phyloP scores from a whole-genome alignment of 1,284 basidiomycete genomes.

The Heterobasidion parviporum region DNA sequence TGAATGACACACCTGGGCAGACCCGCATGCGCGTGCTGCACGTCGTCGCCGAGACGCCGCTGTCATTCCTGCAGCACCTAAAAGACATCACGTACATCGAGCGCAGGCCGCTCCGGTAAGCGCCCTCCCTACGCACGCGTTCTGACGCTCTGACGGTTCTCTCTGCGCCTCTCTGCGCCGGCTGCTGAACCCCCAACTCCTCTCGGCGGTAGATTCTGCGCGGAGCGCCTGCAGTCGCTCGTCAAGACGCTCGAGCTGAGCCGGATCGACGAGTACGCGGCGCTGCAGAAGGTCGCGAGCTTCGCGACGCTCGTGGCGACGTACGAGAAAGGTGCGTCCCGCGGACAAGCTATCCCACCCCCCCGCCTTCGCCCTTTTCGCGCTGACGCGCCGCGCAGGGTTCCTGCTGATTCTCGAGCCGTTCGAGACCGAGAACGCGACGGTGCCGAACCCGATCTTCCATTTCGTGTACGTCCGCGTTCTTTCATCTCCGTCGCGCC shows the following conservation, averaged over 20 bases:
- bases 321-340: slow-evolving; percentile 81
- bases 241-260: slow-evolving; percentile 90
- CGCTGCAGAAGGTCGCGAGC: slow-evolving; percentile 91
- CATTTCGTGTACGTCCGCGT: slow-evolving; percentile 67
- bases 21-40: slow-evolving; percentile 98
- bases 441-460: slow-evolving; percentile 98
- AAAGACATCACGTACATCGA: slow-evolving; percentile 99
- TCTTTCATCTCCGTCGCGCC: background rate
- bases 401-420: slow-evolving; percentile 97
- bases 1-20: slow-evolving; percentile 28
- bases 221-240: slow-evolving; percentile 90
- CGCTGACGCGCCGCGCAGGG: slow-evolving; percentile 36
- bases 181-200: background rate
- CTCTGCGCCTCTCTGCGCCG: background rate
- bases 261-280: slow-evolving; percentile 85
- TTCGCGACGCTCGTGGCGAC: slow-evolving; percentile 98
- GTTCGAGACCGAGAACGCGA: slow-evolving; percentile 97
- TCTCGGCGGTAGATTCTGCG: slow-evolving; percentile 69
- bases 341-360: background rate
- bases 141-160: background rate
- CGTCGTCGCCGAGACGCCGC: slow-evolving; percentile 98
- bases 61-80: slow-evolving; percentile 97
- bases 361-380: too few relatives aligned
- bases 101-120: slow-evolving; percentile 72
- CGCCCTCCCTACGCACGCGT: slow-evolving; percentile 31